phyloP scores from a whole-genome alignment of 306 rosid genomes.

The Glycyrrhiza uralensis region DNA sequence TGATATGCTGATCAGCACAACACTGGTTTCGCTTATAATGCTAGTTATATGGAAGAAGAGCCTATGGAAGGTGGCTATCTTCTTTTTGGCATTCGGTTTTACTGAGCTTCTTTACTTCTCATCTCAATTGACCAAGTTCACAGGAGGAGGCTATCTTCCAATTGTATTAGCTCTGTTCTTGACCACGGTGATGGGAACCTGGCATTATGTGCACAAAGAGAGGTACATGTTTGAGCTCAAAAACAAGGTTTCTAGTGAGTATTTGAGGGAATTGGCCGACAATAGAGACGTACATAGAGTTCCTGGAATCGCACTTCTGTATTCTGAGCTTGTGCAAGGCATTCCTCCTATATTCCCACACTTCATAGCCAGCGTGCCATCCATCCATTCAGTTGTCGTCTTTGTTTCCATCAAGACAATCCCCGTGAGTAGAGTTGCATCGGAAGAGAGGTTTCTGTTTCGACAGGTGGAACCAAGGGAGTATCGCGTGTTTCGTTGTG shows the following conservation, averaged over 20 bases:
- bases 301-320: constrained; percentile 69
- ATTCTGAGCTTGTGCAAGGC: constrained; percentile 79
- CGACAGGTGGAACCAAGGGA: constrained; percentile 63
- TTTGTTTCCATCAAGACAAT: constrained; percentile 70
- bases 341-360: constrained; percentile 82
- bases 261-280: constrained; percentile 36
- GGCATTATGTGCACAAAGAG: constrained; percentile 78
- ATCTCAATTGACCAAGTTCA: constrained; percentile 61
- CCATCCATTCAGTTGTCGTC: constrained; percentile 66
- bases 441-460: constrained; percentile 68
- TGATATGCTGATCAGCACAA: constrained; percentile 66
- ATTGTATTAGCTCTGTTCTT: constrained; percentile 41
- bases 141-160: constrained; percentile 74
- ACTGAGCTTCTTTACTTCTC: constrained; percentile 47
- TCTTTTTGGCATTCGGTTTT: constrained; percentile 41
- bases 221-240: constrained; percentile 61
- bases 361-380: constrained; percentile 52
- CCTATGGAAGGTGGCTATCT: constrained; percentile 49
- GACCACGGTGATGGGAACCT: constrained; percentile 51
- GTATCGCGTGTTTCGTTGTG: constrained; percentile 61
- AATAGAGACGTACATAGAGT: constrained; percentile 46
- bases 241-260: constrained; percentile 63
- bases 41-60: constrained; percentile 69
- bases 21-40: constrained; percentile 62
- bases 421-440: constrained; percentile 53